Percentiles rank a stretch among this genome's conserved stretches.
Conservation (phyloP, 2,329 filamentous ascomycete genomes). For the Diaporthe eres region DNA sequence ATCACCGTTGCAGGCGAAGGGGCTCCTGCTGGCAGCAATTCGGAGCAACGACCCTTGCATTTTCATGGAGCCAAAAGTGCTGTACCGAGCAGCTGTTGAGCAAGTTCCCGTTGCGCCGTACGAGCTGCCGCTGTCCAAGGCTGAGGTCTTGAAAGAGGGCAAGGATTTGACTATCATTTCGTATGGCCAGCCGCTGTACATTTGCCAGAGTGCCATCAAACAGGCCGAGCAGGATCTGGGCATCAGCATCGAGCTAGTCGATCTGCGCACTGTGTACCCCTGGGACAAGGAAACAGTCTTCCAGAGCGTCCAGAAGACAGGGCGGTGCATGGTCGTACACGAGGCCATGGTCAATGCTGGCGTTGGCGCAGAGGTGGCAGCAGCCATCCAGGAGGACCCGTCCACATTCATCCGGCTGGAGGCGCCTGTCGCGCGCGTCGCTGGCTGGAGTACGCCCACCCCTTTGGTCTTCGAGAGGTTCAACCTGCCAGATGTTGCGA, state of each 20-base stretch:
- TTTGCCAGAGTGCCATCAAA: conserved; percentile 82
- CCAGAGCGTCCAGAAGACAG: conserved; percentile 88
- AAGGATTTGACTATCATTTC: conserved; percentile 87
- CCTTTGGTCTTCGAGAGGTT: conserved; percentile 85
- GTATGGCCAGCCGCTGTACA: conserved; percentile 91
- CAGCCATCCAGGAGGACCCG: conserved; percentile 84
- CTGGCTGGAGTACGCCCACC: conserved; percentile 90
- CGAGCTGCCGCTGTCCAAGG: conserved; percentile 86
- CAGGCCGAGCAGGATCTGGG: conserved; percentile 82
- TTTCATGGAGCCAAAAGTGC: conserved; percentile 94
- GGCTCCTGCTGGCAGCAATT: conserved; percentile 82
- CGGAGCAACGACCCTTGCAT: conserved; percentile 88
- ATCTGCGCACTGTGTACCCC: conserved; percentile 89
- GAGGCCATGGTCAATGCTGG: conserved; percentile 94
- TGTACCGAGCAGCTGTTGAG: conserved; percentile 92
- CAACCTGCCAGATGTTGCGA: conserved; percentile 86
- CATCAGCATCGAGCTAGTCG: conserved; percentile 86
- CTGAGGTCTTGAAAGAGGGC: conserved; percentile 85
- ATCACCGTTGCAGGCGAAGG: conserved; percentile 90
- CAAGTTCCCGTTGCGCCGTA: conserved; percentile 88
- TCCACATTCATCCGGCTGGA: conserved; percentile 86
- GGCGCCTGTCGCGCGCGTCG: conserved; percentile 86
- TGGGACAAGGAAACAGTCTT: conserved; percentile 90
- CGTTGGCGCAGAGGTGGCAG: conserved; percentile 89
- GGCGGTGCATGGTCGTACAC: conserved; percentile 88